Percentiles rank a stretch among this genome's conserved stretches.
Conservation (phyloP, 176 grass and related monocot genomes). For the Lolium rigidum region DNA sequence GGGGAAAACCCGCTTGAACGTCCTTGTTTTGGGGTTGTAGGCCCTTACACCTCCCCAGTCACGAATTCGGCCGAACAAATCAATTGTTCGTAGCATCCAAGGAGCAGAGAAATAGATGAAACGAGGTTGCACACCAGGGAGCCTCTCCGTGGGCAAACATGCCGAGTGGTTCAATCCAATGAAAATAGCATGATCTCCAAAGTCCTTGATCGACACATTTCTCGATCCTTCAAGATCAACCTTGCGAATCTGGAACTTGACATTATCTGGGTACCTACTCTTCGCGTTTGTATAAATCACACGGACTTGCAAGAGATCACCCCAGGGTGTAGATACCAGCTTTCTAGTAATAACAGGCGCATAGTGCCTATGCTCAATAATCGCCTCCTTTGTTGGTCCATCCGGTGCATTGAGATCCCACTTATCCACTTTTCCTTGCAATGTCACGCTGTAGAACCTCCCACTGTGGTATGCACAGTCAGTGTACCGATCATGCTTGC, state of each 20-base stretch:
- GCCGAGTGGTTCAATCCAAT: conserved; percentile 33
- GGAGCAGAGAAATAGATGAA: conserved; percentile 37
- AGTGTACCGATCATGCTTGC: not conserved
- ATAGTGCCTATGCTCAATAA: not conserved
- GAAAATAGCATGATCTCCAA: conserved; percentile 17
- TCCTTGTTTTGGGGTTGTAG: not conserved
- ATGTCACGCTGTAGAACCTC: not conserved
- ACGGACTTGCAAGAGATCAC: conserved; percentile 12
- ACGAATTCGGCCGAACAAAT: not conserved
- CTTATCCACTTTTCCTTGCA: not conserved
- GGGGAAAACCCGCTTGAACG: not conserved
- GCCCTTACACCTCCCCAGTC: not conserved
- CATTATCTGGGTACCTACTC: not conserved
- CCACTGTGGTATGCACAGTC: conserved; percentile 24
- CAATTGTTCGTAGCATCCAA: not conserved
- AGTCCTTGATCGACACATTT: not conserved
- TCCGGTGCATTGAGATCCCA: conserved; percentile 2
- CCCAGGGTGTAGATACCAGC: conserved; percentile 25
- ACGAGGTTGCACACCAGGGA: not conserved
- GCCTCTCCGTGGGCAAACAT: conserved; percentile 1
- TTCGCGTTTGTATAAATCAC: not conserved
- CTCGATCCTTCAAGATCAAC: not conserved
- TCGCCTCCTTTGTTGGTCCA: conserved; percentile 10
- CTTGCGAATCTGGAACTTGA: not conserved
- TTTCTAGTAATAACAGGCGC: not conserved